Conservation (phyloP, 176 grass and related monocot genomes). For the Eleusine coracana region DNA sequence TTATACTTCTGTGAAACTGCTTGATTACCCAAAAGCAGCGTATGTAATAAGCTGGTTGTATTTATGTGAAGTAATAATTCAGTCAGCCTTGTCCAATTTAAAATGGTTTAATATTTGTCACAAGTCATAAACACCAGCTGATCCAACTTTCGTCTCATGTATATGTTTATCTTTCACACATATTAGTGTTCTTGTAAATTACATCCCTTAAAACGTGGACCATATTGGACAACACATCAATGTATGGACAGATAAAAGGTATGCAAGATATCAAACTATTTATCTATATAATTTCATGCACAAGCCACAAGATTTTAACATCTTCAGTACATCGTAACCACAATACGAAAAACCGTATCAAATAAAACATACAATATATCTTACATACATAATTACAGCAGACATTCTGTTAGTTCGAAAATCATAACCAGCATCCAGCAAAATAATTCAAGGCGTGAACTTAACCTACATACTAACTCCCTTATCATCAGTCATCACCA, state of each 20-base stretch:
- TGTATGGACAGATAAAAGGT: not conserved
- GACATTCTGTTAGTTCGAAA: not conserved
- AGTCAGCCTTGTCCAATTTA: not conserved
- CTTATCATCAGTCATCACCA: not conserved
- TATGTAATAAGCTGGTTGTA: not conserved
- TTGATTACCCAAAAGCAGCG: not conserved
- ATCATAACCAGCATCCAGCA: not conserved
- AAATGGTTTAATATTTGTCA: not conserved
- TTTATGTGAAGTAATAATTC: not conserved
- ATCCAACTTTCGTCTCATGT: not conserved
- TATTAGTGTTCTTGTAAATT: not conserved
- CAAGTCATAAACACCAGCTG: not conserved
- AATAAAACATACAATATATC: not conserved
- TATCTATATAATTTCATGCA: not conserved
- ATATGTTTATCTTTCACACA: not conserved
- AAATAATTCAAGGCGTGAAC: not conserved
- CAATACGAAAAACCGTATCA: not conserved
- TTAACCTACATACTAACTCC: not conserved
- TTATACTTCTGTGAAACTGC: not conserved
- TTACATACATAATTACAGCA: not conserved
- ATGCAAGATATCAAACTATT: not conserved
- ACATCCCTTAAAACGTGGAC: not conserved
- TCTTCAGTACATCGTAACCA: not conserved
- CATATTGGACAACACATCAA: not conserved
- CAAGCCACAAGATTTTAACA: too few species aligned